Conservation (phyloP, 129 eudicot species). For the Centella asiatica region DNA sequence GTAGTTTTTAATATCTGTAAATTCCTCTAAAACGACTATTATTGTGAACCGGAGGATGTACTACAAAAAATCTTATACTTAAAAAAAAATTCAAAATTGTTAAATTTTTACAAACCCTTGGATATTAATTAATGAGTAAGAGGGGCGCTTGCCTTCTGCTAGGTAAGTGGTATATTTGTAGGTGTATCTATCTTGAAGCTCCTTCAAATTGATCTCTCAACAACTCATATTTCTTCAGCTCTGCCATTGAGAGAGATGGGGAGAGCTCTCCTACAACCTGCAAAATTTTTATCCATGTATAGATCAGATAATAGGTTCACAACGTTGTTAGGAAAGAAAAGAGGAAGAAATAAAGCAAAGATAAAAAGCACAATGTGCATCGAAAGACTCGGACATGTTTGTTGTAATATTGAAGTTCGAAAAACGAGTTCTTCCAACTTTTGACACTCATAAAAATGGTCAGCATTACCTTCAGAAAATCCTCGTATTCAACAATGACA, state of each 20-base stretch:
- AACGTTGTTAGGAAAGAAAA: no score
- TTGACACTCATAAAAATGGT: background rate
- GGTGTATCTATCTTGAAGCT: constrained; percentile 18
- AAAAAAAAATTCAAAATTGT: no score
- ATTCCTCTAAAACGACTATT: no score
- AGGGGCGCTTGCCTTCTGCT: constrained; percentile 1
- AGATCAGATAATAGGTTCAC: no score
- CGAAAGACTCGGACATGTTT: background rate
- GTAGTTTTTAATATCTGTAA: no score
- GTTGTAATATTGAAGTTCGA: background rate
- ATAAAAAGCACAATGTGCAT: no score
- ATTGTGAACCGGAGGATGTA: no score
- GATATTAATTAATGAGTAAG: background rate
- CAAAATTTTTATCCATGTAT: background rate
- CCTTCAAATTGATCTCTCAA: constrained; percentile 59
- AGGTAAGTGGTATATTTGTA: background rate
- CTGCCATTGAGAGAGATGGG: constrained; percentile 55
- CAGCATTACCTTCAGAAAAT: constrained; percentile 60
- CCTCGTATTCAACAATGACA: constrained; percentile 71
- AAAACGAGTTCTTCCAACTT: background rate
- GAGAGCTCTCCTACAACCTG: constrained; percentile 48
- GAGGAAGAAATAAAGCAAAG: no score
- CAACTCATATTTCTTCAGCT: constrained; percentile 49
- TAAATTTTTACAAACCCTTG: background rate
- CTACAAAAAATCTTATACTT: no score